A percentile compares a stretch with the other conserved stretches of the same genome.
These are phyloP conservation scores for Neolentinus lepideus DNA, from an alignment of 1,284 basidiomycete species.

Conservation along the genomic window DNA sequence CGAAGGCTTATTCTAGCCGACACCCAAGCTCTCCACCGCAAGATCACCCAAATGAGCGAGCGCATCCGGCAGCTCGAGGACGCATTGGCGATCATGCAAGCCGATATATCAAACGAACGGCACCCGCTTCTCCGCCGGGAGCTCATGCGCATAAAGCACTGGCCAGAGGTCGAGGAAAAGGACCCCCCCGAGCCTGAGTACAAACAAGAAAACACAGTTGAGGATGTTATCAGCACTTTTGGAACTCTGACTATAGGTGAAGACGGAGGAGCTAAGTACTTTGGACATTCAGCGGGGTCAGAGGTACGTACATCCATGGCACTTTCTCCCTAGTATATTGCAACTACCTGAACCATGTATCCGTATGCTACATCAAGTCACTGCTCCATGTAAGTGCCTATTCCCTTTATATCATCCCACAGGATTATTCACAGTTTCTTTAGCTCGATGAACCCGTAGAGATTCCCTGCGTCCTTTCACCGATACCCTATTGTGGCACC, in stretches of 20 bases:
- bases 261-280: not conserved
- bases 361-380: not conserved
- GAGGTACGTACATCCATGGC: not conserved
- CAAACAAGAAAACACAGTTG: constrained; percentile 6
- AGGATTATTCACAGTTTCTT: not conserved
- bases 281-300: not conserved
- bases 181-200: constrained; percentile 14
- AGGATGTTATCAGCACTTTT: constrained; percentile 8
- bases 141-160: constrained; percentile 35
- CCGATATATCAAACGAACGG: constrained; percentile 40
- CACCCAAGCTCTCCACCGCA: constrained; percentile 59
- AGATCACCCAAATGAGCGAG: constrained; percentile 45
- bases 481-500: too few relatives aligned
- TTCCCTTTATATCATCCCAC: not conserved
- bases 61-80: constrained; percentile 60
- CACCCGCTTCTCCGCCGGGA: constrained; percentile 57
- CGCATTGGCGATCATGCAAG: constrained; percentile 45
- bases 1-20: constrained; percentile 50
- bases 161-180: constrained; percentile 26
- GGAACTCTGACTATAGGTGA: not conserved
- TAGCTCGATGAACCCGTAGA: not conserved
- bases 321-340: not conserved
- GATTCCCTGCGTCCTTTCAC: not conserved
- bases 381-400: not conserved
- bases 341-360: not conserved